Base-by-base conservation (phyloP, 768 basidiomycete species). In the Exidia glandulosa region DNA sequence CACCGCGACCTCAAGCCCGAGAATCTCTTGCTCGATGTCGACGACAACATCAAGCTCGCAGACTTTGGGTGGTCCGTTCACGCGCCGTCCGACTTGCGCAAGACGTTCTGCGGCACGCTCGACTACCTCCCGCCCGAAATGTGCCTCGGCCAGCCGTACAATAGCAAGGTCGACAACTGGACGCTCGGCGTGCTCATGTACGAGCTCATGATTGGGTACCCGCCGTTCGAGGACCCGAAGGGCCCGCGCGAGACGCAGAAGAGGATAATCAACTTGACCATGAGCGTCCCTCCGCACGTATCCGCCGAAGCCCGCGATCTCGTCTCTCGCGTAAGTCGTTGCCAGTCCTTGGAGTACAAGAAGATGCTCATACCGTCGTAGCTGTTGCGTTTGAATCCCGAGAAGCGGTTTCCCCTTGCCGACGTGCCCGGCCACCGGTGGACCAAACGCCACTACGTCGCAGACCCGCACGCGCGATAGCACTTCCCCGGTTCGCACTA, bases 1-100 rank as follows among this genome's bases (percentile, higher is more conserved):
- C 77, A 79, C 61, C 70, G 77, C 19, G 77, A 79, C 64, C 77
- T 79, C 72, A 79, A 79, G 68, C 77, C 77, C 19, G 77, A 79
- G 62, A 79, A 79, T 64, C 65, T 79, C 55, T 66, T 79, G 25
- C 72, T 78, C 32, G 75, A 74, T 59, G 41, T 79, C 57, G 72
- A 75, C 59, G 77, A 76, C n/a, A 76, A 79, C 60, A 64, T 79
- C 59, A 79, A 79, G 66, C 74, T 79, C 50, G 77, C 61, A 60
- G 66, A 78, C 66, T 79, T 79, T 65, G 78, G 78, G 4, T 79
- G 78, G 78, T 73, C 71, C 59, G 73, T 74, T 32, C 77, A 78
- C 60, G 76, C 76, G 3, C 76, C 75, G 1, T 66, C 70, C 25
- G 73, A 76, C 59, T 65, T 72, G 63, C 70, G 76, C 7, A 66